Evolutionary conservation across 116 monocot genomes (phyloP), one percentile per base, ranked within the genome.

Genomic region (Trichopus zeylanicus): DNA sequence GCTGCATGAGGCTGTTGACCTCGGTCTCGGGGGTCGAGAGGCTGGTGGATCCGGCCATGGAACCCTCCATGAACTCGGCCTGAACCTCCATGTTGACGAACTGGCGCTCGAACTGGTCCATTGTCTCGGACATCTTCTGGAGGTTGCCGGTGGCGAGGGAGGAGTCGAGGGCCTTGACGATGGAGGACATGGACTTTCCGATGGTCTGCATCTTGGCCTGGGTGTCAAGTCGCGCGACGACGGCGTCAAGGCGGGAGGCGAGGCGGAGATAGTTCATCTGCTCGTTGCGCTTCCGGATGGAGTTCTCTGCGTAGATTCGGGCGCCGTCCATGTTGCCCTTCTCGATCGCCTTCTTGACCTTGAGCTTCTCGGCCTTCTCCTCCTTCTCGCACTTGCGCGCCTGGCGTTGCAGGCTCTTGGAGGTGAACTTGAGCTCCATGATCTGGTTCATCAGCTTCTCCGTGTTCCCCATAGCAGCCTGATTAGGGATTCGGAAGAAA

Each of bases 311-410:
- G 32, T 71, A 71, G 62, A 71, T 71, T 0, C 63, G 55, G 32
- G 71, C 54, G 47, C 61, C 71, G 29, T 63, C 71, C 63, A 63
- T 56, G 71, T 71, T 71, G 1, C 71, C 71, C 48, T 71, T 71
- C 56, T 71, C 63, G 47, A 71, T 71, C 31, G 63, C 71, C 62
- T 70, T 70, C 70, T 71, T 71, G 25, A 71, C 63, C 71, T 71
- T 71, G 32, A 71, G 71, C 30, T 63, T 63, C 63, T 71, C 63
- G 6, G 63, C 32, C 22, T 71, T 71, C 71, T 63, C 62, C 26
- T 71, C 71, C 47, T 63, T 63, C 56, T 71, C 71, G 63, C 71
- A 71, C 63, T 71, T 71, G 71, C 71, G 63, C 16, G 62, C 62
- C 47, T 71, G 63, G 26, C 71, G 55, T 63, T 71, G 71, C 31